Percentiles rank a stretch among this genome's conserved stretches.
phyloP scores from a whole-genome alignment of 805 yeast genomes.

The Brettanomyces custersianus region DNA sequence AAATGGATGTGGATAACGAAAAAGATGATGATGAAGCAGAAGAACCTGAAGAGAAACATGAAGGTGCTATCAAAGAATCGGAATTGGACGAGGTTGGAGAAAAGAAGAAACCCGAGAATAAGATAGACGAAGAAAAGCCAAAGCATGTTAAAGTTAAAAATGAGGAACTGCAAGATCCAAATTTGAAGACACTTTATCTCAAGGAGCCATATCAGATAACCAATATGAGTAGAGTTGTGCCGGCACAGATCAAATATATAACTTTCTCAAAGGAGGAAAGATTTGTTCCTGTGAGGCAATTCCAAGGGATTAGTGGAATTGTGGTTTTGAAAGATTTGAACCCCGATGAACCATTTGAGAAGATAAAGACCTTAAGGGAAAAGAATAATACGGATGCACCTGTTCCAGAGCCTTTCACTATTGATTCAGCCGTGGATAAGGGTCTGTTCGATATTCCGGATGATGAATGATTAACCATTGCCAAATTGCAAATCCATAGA shows the following conservation, averaged over 20 bases:
- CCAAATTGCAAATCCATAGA: neutral
- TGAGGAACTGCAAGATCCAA: constrained; percentile 23
- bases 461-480: constrained; percentile 4
- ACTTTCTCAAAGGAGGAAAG: constrained; percentile 68
- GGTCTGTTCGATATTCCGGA: constrained; percentile 19
- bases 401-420: constrained; percentile 59
- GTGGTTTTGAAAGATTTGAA: constrained; percentile 59
- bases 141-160: constrained; percentile 2
- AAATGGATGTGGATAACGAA: constrained; percentile 6
- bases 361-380: constrained; percentile 80
- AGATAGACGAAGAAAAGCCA: no score
- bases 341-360: constrained; percentile 51
- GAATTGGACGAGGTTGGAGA: constrained; percentile 13
- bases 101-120: constrained; percentile 14
- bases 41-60: constrained; percentile 35
- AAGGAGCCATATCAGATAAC: constrained; percentile 60
- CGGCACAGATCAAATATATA: constrained; percentile 77
- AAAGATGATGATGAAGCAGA: constrained; percentile 26
- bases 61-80: constrained; percentile 11
- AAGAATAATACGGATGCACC: constrained; percentile 67
- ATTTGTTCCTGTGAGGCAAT: constrained; percentile 76
- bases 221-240: constrained; percentile 83
- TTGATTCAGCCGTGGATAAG: constrained; percentile 34
- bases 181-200: constrained; percentile 37
- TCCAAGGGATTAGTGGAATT: constrained; percentile 60